Base-by-base conservation (phyloP, 2,329 filamentous ascomycete species). In the Gliomastix tumulicola region DNA sequence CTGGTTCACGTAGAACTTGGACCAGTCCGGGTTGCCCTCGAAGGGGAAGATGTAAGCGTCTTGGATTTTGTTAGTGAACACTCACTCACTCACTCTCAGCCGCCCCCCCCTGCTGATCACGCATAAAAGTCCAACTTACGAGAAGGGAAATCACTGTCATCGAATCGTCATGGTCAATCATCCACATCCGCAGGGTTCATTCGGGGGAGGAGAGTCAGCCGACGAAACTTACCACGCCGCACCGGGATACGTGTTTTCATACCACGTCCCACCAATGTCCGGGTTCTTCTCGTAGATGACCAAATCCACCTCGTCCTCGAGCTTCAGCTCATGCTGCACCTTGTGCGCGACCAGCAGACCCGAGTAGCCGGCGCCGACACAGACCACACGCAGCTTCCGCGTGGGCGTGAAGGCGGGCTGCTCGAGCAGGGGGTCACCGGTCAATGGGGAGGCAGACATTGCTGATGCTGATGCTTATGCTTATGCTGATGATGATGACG, bases 181-280 rank as follows among this genome's bases (percentile, higher is more conserved):
- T n/a, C n/a, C n/a, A n/a, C n/a, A n/a, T n/a, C n/a, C n/a, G n/a
- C n/a, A n/a, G n/a, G n/a, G 65, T 63, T 76, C 77, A 82, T 30
- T 68, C 63, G 6, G 67, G 68, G 49, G 79, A 80, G 3, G 69
- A n/a, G n/a, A 82, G 51, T 72, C 76, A 55, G 80, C 76, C 46
- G 66, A 69, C 8, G 72, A 71, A 15, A 42, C 35, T 17, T 42
- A 74, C 48, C 71, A 77, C 36, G 60, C 60, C 44, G 71, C 76
- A 10, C 74, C 74, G 0, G 74, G 74, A 41, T 79, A 79, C 16
- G 65, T 60, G 47, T 76, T 77, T 48, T 77, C 74, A 42, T 65
- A 64, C 74, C 74, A 79, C 0, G 74, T 78, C 4, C 74, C 74
- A 16, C 72, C 73, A 10, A 76, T 60, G 15, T 68, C 64, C 8